Evolutionary conservation across 2,329 filamentous ascomycete species (phyloP), one percentile per base, ranked within the genome.

Genomic region (Colletotrichum spaethianum): DNA sequence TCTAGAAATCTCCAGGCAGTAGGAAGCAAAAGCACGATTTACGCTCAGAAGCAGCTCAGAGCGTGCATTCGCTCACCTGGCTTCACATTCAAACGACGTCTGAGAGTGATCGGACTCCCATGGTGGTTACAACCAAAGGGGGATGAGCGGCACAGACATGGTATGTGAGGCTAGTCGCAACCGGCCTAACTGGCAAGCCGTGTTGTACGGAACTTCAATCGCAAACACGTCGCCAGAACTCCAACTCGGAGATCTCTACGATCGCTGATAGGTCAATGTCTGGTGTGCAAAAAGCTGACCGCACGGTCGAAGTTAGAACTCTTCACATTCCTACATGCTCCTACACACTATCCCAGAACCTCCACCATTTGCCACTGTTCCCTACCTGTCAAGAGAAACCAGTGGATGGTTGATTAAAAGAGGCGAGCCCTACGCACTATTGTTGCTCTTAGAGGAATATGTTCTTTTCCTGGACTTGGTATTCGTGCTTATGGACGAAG

Each of bases 401-500:
- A 36, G 53, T 38, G 1, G n/a, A 23, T 23, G 53, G 46, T n/a
- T 16, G 11, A 5, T 48, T n/a, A 11, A 14, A 36, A 14, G 20
- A 38, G 7, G 31, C 46, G 14, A 16, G n/a, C 14, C 6, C n/a
- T 20, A 4, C 14, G 36, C n/a, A 57, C 31, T 56, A 36, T 20
- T 38, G 31, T 56, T 55, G 14, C 28, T n/a, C 2, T 18, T 12
- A 7, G 18, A 36, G 11, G 18, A n/a, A 7, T 14, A 4, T 12
- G 8, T 26, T 26, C 33, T 38, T 56, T 38, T 38, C 33, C 38
- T 38, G 14, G 53, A 26, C 36, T 38, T 23, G 53, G 11, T 11
- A 26, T 18, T 56, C n/a, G n/a, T 56, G 33, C 33, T n/a, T 33
- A 57, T 26, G 55, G 33, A 57, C n/a, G 33, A 56, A 56, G 33